phyloP scores from a whole-genome alignment of 2,329 filamentous ascomycete species.

The Dothiorella sarmentorum region DNA sequence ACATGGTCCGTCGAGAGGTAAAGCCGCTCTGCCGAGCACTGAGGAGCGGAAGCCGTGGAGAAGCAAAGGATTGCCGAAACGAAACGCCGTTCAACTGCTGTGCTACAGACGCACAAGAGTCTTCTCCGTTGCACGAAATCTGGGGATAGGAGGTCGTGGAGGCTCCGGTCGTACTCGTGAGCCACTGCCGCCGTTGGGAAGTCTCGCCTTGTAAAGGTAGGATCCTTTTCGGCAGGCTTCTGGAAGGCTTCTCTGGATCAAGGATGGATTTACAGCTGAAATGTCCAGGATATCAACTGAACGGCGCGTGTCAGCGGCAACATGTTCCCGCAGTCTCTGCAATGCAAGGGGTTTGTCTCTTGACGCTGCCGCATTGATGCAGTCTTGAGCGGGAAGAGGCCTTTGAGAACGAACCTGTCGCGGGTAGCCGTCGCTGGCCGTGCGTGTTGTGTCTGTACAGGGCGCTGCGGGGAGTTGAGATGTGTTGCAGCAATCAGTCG shows the following conservation, averaged over 20 bases:
- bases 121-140: constrained; percentile 3
- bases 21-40: not conserved
- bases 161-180: constrained; percentile 3
- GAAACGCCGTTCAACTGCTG: not conserved
- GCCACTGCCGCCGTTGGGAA: not conserved
- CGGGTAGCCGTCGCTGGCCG: constrained; percentile 34
- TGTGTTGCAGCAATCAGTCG: constrained; percentile 29
- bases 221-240: constrained; percentile 22
- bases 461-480: constrained; percentile 8
- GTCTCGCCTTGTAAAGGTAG: constrained; percentile 18
- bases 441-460: constrained; percentile 23
- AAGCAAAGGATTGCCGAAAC: not conserved
- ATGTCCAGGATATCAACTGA: constrained; percentile 14
- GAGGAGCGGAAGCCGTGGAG: not conserved
- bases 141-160: constrained; percentile 15
- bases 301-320: constrained; percentile 6
- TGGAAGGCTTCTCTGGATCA: constrained; percentile 22
- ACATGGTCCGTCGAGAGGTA: constrained; percentile 4
- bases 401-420: constrained; percentile 33
- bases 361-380: constrained; percentile 28
- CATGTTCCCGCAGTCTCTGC: not conserved
- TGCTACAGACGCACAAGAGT: constrained; percentile 13
- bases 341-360: constrained; percentile 31
- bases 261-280: constrained; percentile 10
- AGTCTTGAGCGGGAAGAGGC: constrained; percentile 28